phyloP scores from a whole-genome alignment of 2,329 filamentous ascomycete genomes.

The Diaporthe aspalathi region DNA sequence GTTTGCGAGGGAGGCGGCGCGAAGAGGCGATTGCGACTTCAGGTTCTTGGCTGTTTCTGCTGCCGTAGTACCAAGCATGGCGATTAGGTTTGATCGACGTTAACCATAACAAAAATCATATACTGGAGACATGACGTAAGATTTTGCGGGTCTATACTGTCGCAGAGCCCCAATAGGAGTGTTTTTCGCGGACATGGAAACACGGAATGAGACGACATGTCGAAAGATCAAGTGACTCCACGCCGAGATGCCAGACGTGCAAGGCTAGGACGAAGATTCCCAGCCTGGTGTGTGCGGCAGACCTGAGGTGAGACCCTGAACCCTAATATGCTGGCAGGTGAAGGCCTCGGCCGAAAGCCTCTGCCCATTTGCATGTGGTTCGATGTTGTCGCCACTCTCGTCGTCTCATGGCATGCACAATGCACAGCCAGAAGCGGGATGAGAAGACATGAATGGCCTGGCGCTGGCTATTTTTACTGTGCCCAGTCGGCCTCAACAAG shows the following conservation, averaged over 20 bases:
- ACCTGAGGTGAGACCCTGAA: conserved; percentile 1
- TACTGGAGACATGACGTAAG: conserved; percentile 22
- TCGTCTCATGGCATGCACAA: conserved; percentile 21
- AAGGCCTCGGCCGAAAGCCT: conserved; percentile 10
- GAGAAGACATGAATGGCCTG: neutral
- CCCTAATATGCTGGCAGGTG: neutral
- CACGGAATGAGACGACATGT: conserved; percentile 22
- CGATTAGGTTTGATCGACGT: conserved; percentile 32
- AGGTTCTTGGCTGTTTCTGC: conserved; percentile 25
- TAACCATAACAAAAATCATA: conserved; percentile 14
- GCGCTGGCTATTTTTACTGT: conserved; percentile 1
- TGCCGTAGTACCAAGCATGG: conserved; percentile 2
- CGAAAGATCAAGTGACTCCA: conserved; percentile 26
- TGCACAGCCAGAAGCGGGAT: neutral
- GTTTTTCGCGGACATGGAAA: conserved; percentile 1
- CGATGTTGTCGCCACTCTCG: neutral
- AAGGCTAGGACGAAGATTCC: conserved; percentile 12
- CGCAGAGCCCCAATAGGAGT: conserved; percentile 1
- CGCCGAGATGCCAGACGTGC: conserved; percentile 16
- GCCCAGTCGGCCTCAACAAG: conserved; percentile 9
- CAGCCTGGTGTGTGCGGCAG: conserved; percentile 1
- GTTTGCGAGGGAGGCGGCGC: conserved; percentile 1
- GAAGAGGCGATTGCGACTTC: conserved; percentile 1
- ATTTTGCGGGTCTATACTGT: neutral
- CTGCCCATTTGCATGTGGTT: neutral